phyloP scores from a whole-genome alignment of 2,329 filamentous ascomycete species.

The Dissoconium aciculare region DNA sequence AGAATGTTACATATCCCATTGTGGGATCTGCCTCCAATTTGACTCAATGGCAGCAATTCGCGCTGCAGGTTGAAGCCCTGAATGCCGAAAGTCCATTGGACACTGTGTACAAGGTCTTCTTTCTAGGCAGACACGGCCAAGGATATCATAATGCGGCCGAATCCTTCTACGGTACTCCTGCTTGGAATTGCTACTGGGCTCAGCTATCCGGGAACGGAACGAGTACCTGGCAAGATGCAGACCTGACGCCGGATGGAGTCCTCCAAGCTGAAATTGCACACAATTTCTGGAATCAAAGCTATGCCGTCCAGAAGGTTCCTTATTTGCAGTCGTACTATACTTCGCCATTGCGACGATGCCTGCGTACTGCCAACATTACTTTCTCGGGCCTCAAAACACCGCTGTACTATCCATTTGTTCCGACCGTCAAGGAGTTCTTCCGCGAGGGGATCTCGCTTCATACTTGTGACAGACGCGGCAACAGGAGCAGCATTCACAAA shows the following conservation, averaged over 20 bases:
- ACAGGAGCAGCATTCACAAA: constrained; percentile 38
- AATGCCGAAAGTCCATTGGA: constrained; percentile 36
- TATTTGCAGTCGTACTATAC: constrained; percentile 51
- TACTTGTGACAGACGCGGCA: constrained; percentile 50
- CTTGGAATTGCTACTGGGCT: constrained; percentile 55
- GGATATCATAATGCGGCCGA: constrained; percentile 51
- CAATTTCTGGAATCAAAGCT: constrained; percentile 43
- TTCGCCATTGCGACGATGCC: constrained; percentile 48
- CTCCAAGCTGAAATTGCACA: constrained; percentile 45
- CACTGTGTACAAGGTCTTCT: constrained; percentile 54
- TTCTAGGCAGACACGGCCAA: constrained; percentile 55
- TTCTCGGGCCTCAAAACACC: constrained; percentile 43
- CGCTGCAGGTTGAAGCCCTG: constrained; percentile 41
- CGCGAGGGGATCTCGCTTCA: constrained; percentile 53
- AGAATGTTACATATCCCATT: constrained; percentile 46
- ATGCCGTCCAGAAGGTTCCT: constrained; percentile 41
- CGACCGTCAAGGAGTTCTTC: constrained; percentile 49
- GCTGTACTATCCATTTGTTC: constrained; percentile 37
- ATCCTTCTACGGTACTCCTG: constrained; percentile 49
- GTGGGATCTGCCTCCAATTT: constrained; percentile 32
- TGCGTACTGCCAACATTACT: constrained; percentile 47
- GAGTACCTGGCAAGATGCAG: constrained; percentile 47
- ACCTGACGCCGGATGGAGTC: constrained; percentile 43
- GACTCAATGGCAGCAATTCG: constrained; percentile 53
- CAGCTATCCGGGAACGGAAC: constrained; percentile 49